Base-by-base conservation (phyloP, 768 basidiomycete genomes). In the Macrocybe gigantea region DNA sequence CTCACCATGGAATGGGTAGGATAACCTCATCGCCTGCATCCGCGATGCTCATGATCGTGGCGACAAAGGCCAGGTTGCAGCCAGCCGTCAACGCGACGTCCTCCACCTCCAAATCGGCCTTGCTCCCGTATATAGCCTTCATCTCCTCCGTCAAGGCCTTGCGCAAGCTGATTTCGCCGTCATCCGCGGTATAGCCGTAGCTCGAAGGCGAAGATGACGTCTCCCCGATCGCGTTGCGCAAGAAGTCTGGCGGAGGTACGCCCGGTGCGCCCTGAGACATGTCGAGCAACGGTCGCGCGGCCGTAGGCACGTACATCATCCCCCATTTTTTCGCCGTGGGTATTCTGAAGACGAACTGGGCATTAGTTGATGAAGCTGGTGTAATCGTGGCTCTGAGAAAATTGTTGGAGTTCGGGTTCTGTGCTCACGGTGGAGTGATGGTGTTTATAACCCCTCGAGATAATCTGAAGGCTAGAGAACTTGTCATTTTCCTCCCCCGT, bases 221-320 rank as follows among this genome's bases (percentile, higher is more conserved):
- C 7, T 57, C 56, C 0, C 66, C 70, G 1, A 91, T 59, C 1
- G 78, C 73, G 0, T 71, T 57, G 33, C 81, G 72, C 7, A 89
- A 64, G 1, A 58, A 43, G 2, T 65, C 57, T 2, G 83, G 78
- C 0, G 90, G 89, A 0, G 82, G 78, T 0, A 67, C 69, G 5
- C 83, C 82, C 0, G 90, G 90, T 0, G 82, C 80, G 36, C 90
- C 85, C 63, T 90, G 87, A 1, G 83, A 82, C 71, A 89, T 80
- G 55, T 72, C 83, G 60, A 90, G 71, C 2, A 89, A 64, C 0
- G 79, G 80, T 7, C 70, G 68, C 15, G 49, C 57, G 0, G 67
- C 57, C 0, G 73, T 71, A 0, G 72, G 57, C 5, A 53, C 53
- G 60, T 79, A 83, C 9, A 63, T 55, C 14, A 58, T 53, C 0